Evolutionary conservation across 2,329 filamentous ascomycete species (phyloP), one percentile per base, ranked within the genome.

Genomic region (Aspergillus pseudonomiae): DNA sequence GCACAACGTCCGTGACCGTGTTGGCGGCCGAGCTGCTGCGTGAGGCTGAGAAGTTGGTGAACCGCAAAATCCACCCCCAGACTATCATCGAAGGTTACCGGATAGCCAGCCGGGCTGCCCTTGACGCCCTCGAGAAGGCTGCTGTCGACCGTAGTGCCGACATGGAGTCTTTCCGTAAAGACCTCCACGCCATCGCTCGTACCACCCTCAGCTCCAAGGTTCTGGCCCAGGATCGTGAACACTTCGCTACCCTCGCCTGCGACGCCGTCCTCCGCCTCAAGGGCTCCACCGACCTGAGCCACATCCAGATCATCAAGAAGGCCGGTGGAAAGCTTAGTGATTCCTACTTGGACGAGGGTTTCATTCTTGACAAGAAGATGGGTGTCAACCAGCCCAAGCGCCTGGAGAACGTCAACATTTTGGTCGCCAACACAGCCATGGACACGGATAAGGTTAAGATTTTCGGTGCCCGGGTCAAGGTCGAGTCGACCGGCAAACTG

Each of bases 401-500:
- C 63, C 84, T 99, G 74, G 94, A 98, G 80, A 98, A 99, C 79
- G 95, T 94, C 70, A 99, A 98, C 84, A 99, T 99, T 69, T 82
- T 99, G 62, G 92, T 99, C 26, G 95, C 95, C 68, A 99, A 99
- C 83, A 99, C 95, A 11, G 91, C 94, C 14, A 99, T 99, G 95
- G 95, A 99, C 81, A 99, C 95, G 41, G 95, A 99, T 83, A 99
- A 99, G 86, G 92, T 99, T 83, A 99, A 99, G 87, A 98, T 99
- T 74, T 99, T 99, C 74, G 95, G 95, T 67, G 95, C 95, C 19
- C 89, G 94, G 64, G 93, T 99, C 74, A 98, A 98, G 86, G 95
- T 99, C 65, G 91, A 92, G 71, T 94, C 93, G 36, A 99, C 95
- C 3, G 93, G 93, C 78, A 97, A 98, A 85, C 87, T 99, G 57